phyloP scores from a whole-genome alignment of 2,329 filamentous ascomycete genomes.

The Pseudophaeomoniella oleicola region DNA sequence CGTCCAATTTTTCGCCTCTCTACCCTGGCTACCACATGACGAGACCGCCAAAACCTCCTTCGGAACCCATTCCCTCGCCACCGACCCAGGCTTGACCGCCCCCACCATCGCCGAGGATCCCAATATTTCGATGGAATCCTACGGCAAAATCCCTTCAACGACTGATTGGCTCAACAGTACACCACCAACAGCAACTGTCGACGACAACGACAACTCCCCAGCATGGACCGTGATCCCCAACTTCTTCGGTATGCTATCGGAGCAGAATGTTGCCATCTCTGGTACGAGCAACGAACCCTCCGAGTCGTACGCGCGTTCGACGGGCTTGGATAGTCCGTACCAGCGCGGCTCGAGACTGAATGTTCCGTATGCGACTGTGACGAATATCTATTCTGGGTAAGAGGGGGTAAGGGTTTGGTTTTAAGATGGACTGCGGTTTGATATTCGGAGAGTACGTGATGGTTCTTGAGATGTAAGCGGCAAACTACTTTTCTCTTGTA shows the following conservation, averaged over 20 bases:
- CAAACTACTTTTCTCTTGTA: no score
- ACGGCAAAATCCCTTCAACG: not conserved
- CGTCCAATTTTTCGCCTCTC: slow-evolving; percentile 6
- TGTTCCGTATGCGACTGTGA: not conserved
- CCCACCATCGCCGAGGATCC: not conserved
- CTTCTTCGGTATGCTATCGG: not conserved
- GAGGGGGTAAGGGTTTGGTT: no score
- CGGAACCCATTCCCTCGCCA: not conserved
- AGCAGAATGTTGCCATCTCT: not conserved
- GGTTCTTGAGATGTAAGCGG: no score
- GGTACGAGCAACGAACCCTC: not conserved
- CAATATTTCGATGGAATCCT: not conserved
- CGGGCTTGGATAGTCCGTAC: not conserved
- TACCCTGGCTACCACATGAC: not conserved
- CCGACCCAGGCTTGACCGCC: not conserved
- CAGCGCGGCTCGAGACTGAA: not conserved
- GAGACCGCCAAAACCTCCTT: slow-evolving; percentile 1
- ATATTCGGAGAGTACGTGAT: no score
- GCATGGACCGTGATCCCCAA: not conserved
- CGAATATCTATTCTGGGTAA: no score
- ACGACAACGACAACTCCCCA: no score
- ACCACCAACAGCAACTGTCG: not conserved
- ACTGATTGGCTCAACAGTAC: not conserved
- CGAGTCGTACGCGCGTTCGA: not conserved
- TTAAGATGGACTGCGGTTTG: no score